Conservation (phyloP, 306 rosid species). For the Acacia crassicarpa region DNA sequence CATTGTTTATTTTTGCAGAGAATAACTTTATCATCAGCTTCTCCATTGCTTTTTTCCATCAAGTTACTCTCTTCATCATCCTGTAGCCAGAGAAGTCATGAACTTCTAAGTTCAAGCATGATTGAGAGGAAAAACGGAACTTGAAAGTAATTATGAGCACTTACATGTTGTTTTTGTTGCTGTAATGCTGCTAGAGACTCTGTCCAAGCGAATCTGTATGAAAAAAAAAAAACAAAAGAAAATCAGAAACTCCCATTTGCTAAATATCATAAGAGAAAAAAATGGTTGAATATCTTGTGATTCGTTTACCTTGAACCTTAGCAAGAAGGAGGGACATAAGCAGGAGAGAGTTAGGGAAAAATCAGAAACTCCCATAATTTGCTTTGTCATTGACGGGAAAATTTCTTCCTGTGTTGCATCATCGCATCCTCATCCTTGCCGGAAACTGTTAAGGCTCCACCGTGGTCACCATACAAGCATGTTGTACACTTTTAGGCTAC, state of each 20-base stretch:
- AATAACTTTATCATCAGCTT: conserved; percentile 26
- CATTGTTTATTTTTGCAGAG: conserved; percentile 44
- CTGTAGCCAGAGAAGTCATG: conserved; percentile 33
- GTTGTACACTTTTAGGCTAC: too few relatives aligned
- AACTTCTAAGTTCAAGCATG: conserved; percentile 4
- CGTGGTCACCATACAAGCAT: too few relatives aligned
- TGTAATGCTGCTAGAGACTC: conserved; percentile 34
- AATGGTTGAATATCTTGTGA: neutral
- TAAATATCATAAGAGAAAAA: neutral
- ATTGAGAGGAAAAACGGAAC: neutral
- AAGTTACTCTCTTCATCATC: conserved; percentile 35
- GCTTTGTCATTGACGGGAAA: too few relatives aligned
- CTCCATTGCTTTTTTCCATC: conserved; percentile 26
- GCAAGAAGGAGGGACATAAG: conserved; percentile 40
- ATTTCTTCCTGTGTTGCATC: too few relatives aligned
- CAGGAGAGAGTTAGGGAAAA: conserved; percentile 27
- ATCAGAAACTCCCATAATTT: too few relatives aligned
- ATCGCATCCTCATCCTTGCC: too few relatives aligned
- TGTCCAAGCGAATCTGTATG: conserved; percentile 71
- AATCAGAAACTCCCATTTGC: conserved; percentile 8
- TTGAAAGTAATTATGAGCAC: conserved; percentile 26
- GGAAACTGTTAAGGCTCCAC: too few relatives aligned
- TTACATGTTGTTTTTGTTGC: conserved; percentile 46
- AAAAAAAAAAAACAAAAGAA: neutral
- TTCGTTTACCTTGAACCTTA: conserved; percentile 59